phyloP scores from a whole-genome alignment of 768 basidiomycete species.

The Sarcomyxa edulis region DNA sequence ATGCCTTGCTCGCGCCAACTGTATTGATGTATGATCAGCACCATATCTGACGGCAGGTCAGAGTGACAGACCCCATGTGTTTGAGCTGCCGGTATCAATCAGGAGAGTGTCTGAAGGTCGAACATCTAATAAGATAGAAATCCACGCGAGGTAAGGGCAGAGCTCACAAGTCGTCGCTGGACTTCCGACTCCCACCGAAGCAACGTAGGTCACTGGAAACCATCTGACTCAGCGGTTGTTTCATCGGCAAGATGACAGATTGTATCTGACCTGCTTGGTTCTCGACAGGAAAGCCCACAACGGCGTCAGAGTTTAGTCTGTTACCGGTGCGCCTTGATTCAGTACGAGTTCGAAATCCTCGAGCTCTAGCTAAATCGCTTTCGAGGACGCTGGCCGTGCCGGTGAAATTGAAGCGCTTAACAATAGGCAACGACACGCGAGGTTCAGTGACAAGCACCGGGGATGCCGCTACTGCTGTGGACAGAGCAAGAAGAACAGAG shows the following conservation, averaged over 20 bases:
- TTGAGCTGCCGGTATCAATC: conserved; percentile 63
- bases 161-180: conserved; percentile 47
- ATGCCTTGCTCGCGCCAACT: conserved; percentile 46
- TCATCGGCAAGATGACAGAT: no score
- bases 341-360: conserved; percentile 33
- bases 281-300: conserved; percentile 36
- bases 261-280: conserved; percentile 14
- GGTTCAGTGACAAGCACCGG: conserved; percentile 31
- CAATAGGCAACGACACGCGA: conserved; percentile 43
- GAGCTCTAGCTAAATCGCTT: conserved; percentile 46
- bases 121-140: background rate
- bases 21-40: no score
- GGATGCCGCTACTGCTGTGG: conserved; percentile 40
- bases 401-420: conserved; percentile 48
- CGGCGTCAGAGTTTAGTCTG: conserved; percentile 20
- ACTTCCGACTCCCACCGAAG: conserved; percentile 45
- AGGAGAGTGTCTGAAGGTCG: conserved; percentile 39
- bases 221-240: no score
- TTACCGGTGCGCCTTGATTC: conserved; percentile 24
- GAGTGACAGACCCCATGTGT: no score
- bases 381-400: conserved; percentile 42
- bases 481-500: conserved; percentile 38
- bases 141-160: background rate
- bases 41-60: no score
- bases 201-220: conserved; percentile 42